A percentile compares a stretch with the other conserved stretches of the same genome.
Conservation (phyloP, 352 stramenopile species). For the Phytophthora sp. region DNA sequence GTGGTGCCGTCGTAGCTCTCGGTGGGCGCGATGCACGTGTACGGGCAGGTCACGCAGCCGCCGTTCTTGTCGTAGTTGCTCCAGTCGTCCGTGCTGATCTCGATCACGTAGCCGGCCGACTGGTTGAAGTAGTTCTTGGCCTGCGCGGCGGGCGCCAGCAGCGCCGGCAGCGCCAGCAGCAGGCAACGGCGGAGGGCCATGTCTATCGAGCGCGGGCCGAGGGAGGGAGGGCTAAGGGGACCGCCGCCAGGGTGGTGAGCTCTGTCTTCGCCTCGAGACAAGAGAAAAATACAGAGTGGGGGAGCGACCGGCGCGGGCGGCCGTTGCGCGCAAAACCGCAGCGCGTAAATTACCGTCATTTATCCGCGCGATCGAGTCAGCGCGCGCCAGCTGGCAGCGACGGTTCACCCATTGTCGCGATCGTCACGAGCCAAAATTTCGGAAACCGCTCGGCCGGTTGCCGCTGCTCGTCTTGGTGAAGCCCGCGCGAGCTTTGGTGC, state of each 20-base stretch:
- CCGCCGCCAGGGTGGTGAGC: constrained; percentile 20
- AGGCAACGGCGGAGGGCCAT: constrained; percentile 3
- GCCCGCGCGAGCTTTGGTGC: neutral
- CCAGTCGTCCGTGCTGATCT: constrained; percentile 77
- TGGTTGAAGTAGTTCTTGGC: constrained; percentile 73
- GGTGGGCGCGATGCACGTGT: constrained; percentile 80
- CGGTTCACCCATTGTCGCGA: constrained; percentile 29
- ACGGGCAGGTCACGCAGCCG: constrained; percentile 87
- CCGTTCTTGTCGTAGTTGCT: constrained; percentile 84
- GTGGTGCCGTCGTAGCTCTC: constrained; percentile 78
- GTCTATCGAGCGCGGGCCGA: neutral
- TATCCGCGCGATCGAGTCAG: constrained; percentile 45
- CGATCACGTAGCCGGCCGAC: constrained; percentile 66
- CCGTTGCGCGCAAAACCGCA: constrained; percentile 25
- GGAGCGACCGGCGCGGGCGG: neutral
- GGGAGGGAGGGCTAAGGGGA: constrained; percentile 4
- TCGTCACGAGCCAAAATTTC: constrained; percentile 35
- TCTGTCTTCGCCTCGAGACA: constrained; percentile 33
- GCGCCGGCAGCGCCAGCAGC: constrained; percentile 8
- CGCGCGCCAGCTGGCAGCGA: constrained; percentile 24
- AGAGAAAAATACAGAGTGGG: constrained; percentile 51
- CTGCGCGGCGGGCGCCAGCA: constrained; percentile 24
- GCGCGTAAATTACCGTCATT: constrained; percentile 32
- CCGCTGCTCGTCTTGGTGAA: constrained; percentile 25
- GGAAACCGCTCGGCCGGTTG: constrained; percentile 8